Conservation (phyloP, 495 filamentous ascomycete genomes). For the Chaetomidium leptoderma region DNA sequence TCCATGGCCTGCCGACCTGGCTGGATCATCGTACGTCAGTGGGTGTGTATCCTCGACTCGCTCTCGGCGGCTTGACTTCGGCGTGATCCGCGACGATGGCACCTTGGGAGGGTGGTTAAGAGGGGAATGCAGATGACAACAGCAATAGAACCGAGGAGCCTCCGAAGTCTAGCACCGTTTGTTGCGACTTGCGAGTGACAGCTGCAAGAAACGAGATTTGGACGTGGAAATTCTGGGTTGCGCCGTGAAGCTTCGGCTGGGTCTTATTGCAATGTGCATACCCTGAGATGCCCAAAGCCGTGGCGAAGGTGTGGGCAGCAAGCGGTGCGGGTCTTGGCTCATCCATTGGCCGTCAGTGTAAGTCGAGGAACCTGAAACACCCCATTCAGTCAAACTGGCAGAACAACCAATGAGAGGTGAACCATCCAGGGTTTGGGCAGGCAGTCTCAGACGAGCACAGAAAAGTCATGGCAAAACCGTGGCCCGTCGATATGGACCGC, state of each 20-base stretch:
- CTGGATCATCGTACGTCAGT: neutral
- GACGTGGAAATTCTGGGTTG: neutral
- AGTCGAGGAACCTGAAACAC: conserved; percentile 7
- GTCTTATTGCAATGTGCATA: neutral
- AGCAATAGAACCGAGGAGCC: neutral
- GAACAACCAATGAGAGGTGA: neutral
- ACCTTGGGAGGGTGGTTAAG: neutral
- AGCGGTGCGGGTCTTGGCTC: conserved; percentile 9
- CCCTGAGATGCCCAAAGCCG: neutral
- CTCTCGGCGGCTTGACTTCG: neutral
- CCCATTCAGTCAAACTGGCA: neutral
- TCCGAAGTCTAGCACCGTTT: neutral
- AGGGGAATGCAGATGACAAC: neutral
- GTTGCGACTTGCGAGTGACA: too few relatives aligned
- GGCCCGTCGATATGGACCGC: too few relatives aligned
- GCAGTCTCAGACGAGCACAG: neutral
- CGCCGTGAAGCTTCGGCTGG: neutral
- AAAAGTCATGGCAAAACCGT: neutral
- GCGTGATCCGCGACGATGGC: neutral
- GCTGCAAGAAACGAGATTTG: too few relatives aligned
- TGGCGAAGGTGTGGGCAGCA: neutral
- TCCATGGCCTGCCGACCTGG: conserved; percentile 11
- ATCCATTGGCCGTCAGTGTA: conserved; percentile 6
- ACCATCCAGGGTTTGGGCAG: neutral
- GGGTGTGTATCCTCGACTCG: neutral